Conservation (phyloP, 176 grass and related monocot species). For the Dactylis glomerata region DNA sequence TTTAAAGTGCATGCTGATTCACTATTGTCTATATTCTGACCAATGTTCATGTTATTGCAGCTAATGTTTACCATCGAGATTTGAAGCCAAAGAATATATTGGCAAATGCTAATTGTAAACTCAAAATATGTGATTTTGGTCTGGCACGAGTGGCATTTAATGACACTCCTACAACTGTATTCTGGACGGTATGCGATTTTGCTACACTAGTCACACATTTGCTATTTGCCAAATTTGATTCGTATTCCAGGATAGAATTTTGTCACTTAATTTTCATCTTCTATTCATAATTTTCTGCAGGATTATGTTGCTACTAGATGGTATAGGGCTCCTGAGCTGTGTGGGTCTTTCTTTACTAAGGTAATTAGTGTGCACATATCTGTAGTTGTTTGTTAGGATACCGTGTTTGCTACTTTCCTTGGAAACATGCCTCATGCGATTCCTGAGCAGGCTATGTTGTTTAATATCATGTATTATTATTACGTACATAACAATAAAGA, state of each 20-base stretch:
- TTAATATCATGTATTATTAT: neutral
- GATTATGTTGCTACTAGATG: slow-evolving; percentile 99
- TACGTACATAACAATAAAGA: neutral
- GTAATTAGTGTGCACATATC: slow-evolving; percentile 41
- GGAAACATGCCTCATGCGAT: slow-evolving; percentile 13
- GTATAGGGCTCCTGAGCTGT: slow-evolving; percentile 96
- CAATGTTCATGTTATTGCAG: slow-evolving; percentile 50
- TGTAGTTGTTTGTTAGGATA: slow-evolving; percentile 18
- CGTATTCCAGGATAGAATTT: neutral
- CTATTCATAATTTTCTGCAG: slow-evolving; percentile 40
- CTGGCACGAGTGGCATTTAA: slow-evolving; percentile 95
- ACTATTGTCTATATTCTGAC: slow-evolving; percentile 11
- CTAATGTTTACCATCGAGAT: slow-evolving; percentile 99
- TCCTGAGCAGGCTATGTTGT: neutral
- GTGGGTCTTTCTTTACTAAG: slow-evolving; percentile 98
- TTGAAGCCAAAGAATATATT: slow-evolving; percentile 99
- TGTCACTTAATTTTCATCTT: neutral
- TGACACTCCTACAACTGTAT: slow-evolving; percentile 83
- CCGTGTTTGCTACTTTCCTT: neutral
- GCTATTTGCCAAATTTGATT: neutral
- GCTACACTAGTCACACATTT: neutral
- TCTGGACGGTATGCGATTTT: slow-evolving; percentile 85
- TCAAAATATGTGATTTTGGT: slow-evolving; percentile 99
- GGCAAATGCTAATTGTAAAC: slow-evolving; percentile 98
- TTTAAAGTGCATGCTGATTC: slow-evolving; percentile 19